Evolutionary conservation across 371 early-diverging fungal species (phyloP).

Genomic region (Synchytrium microbalum): DNA sequence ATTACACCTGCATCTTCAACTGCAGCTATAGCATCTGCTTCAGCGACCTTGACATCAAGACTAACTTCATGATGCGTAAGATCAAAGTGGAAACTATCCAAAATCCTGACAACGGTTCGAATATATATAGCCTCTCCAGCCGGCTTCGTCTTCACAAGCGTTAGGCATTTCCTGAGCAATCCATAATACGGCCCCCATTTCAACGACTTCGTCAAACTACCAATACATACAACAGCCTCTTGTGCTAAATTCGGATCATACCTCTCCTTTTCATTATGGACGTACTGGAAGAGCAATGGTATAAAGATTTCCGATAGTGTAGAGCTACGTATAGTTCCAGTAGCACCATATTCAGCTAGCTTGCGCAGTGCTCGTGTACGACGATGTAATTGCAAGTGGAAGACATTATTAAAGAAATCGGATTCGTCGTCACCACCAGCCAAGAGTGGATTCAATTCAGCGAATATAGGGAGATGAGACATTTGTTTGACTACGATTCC

Average conservation of each 20-base stretch:
- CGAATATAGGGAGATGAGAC: constrained; percentile 49
- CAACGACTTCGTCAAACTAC: constrained; percentile 55
- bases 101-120: constrained; percentile 64
- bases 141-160: constrained; percentile 52
- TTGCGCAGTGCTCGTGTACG: constrained; percentile 74
- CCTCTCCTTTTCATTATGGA: constrained; percentile 34
- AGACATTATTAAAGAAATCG: constrained; percentile 82
- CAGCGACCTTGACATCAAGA: constrained; percentile 25
- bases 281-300: constrained; percentile 75
- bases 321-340: constrained; percentile 15
- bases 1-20: constrained; percentile 32
- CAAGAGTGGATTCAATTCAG: constrained; percentile 57
- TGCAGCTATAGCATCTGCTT: constrained; percentile 16
- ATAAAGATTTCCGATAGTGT: constrained; percentile 70
- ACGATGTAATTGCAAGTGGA: constrained; percentile 89
- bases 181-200: constrained; percentile 80
- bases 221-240: constrained; percentile 69
- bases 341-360: constrained; percentile 44
- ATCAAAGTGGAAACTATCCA: constrained; percentile 90
- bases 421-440: constrained; percentile 70
- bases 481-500: constrained; percentile 55
- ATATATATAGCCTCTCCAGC: constrained; percentile 64
- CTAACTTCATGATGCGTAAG: too few relatives aligned
- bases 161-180: constrained; percentile 62
- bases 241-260: constrained; percentile 54